phyloP scores from a whole-genome alignment of 495 filamentous ascomycete species.

The Neurospora sp. region DNA sequence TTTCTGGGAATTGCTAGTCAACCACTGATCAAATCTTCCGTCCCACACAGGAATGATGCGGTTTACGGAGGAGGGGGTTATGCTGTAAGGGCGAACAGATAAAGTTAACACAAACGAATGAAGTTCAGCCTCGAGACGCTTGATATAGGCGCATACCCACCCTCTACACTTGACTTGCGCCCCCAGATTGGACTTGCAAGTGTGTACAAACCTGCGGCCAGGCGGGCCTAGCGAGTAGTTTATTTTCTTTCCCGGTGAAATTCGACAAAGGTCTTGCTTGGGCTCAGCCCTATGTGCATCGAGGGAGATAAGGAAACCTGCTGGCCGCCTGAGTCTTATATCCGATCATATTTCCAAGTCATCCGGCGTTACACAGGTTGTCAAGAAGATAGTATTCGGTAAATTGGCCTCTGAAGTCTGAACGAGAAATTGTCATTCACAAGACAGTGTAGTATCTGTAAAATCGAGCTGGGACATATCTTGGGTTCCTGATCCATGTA shows the following conservation, averaged over 20 bases:
- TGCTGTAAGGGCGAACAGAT: not conserved
- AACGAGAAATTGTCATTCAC: not conserved
- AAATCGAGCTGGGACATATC: no score
- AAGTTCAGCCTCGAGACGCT: not conserved
- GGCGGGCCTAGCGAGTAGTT: not conserved
- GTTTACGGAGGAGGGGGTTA: no score
- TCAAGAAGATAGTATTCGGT: not conserved
- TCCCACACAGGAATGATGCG: not conserved
- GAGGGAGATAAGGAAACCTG: not conserved
- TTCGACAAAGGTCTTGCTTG: not conserved
- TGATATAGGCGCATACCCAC: not conserved
- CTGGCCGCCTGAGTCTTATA: not conserved
- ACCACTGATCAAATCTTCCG: not conserved
- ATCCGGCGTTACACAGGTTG: not conserved
- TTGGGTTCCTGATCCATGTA: no score
- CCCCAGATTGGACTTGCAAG: not conserved
- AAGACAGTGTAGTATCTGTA: not conserved
- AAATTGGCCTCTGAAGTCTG: not conserved
- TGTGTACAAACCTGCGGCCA: not conserved
- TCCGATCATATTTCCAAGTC: not conserved
- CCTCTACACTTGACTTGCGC: not conserved
- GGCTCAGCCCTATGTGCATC: not conserved
- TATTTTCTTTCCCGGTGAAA: not conserved
- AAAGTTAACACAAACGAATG: not conserved
- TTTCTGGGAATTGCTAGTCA: not conserved